Evolutionary conservation across 305 asterid genomes (phyloP), one percentile per base, ranked within the genome.

Genomic region (Ajuga reptans): DNA sequence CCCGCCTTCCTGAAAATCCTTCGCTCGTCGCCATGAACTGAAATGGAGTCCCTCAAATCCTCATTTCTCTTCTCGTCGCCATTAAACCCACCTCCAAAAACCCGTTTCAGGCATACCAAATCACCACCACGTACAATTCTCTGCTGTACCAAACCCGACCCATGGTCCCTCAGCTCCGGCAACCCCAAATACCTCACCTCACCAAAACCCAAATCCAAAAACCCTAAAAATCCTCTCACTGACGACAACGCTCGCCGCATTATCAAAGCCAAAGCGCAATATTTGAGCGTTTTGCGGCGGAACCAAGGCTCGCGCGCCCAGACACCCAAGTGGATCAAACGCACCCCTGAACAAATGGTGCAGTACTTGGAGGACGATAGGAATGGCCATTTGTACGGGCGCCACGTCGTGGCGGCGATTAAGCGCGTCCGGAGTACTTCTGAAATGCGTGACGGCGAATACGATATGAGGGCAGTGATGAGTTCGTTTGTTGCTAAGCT

Each of bases 201-300:
- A 65, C 89, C 96, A 39, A 90, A 84, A 62, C 96, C 97, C 76
- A 85, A 68, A 62, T 84, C 92, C 76, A 88, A 82, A 39, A 76
- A 85, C 74, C 84, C 90, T 43, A 92, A 90, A 69, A 87, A 87
- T 6, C 95, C 95, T 29, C 92, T 89, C 15, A 67, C 98, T 2
- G 97, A 92, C 52, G 96, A 90, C 81, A 87, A 90, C 85, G 95
- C 97, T 29, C 95, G 96, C 59, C 93, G 96, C 52, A 90, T 90
- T 16, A 92, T 90, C 84, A 92, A 92, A 77, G 93, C 82, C 55
- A 92, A 92, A 79, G 91, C 97, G 36, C 83, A 59, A 12, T 85
- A 92, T 71, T 49, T 90, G 78, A 87, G 98, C 82, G 80, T 68
- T 10, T 74, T 92, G 80, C 80, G 98, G 49, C 85, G 93, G 10